phyloP scores from a whole-genome alignment of 371 early-diverging fungal genomes.

The Mortierella sp. region DNA sequence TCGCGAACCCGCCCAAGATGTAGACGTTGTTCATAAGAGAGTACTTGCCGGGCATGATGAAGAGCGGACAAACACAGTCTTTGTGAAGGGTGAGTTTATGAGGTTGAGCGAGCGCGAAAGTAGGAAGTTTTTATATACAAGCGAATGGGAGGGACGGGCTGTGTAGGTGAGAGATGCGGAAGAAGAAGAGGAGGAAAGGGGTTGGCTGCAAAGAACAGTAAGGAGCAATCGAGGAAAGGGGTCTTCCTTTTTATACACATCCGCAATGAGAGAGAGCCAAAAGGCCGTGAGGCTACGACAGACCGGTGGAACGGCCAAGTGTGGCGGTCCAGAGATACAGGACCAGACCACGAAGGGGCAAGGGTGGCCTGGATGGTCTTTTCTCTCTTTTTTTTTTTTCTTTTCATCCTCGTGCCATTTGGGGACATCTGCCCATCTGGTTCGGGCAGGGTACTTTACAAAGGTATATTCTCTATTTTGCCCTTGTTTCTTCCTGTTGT shows the following conservation, averaged over 20 bases:
- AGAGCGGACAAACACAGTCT: neutral
- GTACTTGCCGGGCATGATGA: constrained; percentile 21
- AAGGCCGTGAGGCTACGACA: no score
- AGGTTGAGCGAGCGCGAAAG: neutral
- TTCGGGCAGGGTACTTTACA: no score
- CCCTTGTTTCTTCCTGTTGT: neutral
- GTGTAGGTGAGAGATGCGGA: neutral
- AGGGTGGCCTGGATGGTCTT: neutral
- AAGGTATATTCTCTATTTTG: neutral
- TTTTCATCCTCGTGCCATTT: no score
- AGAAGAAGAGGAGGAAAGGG: neutral
- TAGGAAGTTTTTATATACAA: constrained; percentile 13
- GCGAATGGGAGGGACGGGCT: neutral
- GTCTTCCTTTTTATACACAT: no score
- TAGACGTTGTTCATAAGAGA: constrained; percentile 45
- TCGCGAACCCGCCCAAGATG: constrained; percentile 64
- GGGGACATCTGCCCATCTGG: no score
- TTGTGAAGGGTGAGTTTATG: constrained; percentile 4
- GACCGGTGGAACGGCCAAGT: no score
- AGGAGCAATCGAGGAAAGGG: constrained; percentile 5
- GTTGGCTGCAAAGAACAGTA: constrained; percentile 25
- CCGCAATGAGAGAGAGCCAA: no score
- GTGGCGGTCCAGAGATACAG: neutral
- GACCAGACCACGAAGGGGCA: neutral
- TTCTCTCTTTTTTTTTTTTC: no score